These are phyloP conservation scores for Bimuria novae-zelandiae DNA, from an alignment of 2,329 filamentous ascomycete species.

Conservation along the genomic window DNA sequence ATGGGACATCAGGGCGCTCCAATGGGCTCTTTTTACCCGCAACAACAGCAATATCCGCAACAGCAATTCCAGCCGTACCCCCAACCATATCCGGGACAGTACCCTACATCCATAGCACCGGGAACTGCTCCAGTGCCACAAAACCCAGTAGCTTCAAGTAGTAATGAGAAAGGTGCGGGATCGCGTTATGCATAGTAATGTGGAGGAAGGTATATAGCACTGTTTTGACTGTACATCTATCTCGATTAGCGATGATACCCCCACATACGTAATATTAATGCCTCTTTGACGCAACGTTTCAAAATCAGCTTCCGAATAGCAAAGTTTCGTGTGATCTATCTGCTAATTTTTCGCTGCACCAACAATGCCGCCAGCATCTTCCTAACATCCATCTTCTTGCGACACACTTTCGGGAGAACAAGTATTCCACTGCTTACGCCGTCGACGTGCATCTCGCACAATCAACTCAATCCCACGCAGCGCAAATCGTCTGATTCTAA, in stretches of 20 bases:
- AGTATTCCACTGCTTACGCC: too few relatives aligned
- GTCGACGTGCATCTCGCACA: too few relatives aligned
- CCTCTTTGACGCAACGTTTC: background rate
- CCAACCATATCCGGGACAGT: slow-evolving; percentile 11
- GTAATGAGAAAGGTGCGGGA: slow-evolving; percentile 23
- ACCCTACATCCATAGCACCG: slow-evolving; percentile 7
- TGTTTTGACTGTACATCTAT: background rate
- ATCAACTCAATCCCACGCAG: too few relatives aligned
- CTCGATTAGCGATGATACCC: slow-evolving; percentile 4
- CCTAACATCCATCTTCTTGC: too few relatives aligned
- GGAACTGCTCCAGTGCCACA: background rate
- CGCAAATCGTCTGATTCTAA: too few relatives aligned
- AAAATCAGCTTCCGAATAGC: too few relatives aligned
- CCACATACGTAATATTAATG: slow-evolving; percentile 10
- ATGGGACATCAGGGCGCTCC: slow-evolving; percentile 11
- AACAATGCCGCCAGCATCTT: too few relatives aligned
- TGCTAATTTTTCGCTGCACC: too few relatives aligned
- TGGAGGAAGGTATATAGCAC: background rate
- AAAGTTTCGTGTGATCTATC: too few relatives aligned
- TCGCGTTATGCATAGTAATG: slow-evolving; percentile 22
- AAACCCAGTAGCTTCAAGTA: slow-evolving; percentile 12
- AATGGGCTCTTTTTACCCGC: slow-evolving; percentile 5
- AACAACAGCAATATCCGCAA: slow-evolving; percentile 11
- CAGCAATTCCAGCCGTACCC: slow-evolving; percentile 8
- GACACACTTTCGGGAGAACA: too few relatives aligned